Percentiles rank a stretch among this genome's conserved stretches.
Evolutionary conservation across 177 flowering plant genomes (phyloP).

Genomic region (Telopea speciosissima): DNA sequence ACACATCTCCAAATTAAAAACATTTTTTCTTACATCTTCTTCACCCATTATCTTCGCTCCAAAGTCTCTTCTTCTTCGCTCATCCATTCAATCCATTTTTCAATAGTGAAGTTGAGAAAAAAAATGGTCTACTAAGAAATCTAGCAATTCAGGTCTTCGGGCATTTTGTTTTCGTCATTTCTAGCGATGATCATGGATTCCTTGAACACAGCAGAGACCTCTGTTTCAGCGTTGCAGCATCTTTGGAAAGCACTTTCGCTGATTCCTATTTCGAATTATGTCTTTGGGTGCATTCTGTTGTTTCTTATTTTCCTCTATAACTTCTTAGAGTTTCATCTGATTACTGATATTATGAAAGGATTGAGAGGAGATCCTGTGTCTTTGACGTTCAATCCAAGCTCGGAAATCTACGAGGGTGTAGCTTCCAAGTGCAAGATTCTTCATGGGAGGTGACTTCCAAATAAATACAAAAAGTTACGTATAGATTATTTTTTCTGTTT

Average conservation of each 20-base stretch:
- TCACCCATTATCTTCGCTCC: too few species aligned
- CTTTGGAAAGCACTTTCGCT: constrained; percentile 32
- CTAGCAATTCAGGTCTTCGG: not conserved
- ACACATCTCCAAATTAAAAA: too few species aligned
- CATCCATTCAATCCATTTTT: too few species aligned
- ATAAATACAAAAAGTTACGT: too few species aligned
- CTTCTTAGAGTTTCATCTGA: constrained; percentile 64
- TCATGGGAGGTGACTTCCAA: constrained; percentile 51
- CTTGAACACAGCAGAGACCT: constrained; percentile 1
- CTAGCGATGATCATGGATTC: constrained; percentile 9
- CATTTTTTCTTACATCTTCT: too few species aligned
- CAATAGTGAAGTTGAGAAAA: too few species aligned
- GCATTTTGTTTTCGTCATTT: not conserved
- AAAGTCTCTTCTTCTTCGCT: too few species aligned
- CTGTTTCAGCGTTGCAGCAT: constrained; percentile 27
- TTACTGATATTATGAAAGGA: constrained; percentile 44
- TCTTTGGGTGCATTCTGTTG: constrained; percentile 18
- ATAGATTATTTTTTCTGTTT: not conserved
- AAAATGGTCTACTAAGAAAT: not conserved
- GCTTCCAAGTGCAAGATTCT: constrained; percentile 64
- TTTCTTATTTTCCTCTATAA: constrained; percentile 39
- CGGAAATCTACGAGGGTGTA: constrained; percentile 46
- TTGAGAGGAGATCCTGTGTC: constrained; percentile 46
- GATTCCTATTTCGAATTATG: constrained; percentile 47
- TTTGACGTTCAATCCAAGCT: constrained; percentile 42